Evolutionary conservation across 2,329 filamentous ascomycete genomes (phyloP), one percentile per base, ranked within the genome.

Genomic region (Ilyonectria destructans): DNA sequence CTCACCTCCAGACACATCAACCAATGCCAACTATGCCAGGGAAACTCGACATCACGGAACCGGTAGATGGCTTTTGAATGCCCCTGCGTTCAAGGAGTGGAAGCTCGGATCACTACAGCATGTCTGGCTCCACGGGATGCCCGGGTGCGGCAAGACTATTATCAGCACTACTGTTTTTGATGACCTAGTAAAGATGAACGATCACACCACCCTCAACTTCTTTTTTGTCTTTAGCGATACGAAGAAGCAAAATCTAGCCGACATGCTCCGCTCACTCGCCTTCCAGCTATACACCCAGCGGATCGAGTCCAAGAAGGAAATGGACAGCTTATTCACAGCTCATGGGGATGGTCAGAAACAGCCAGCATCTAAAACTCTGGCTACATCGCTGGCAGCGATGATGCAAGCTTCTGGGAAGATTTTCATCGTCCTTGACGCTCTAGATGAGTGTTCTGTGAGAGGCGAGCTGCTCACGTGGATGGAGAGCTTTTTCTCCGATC

Each of bases 181-280:
- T n/a, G 0, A 74, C 40, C 61, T 77, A 2, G 6, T 0, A 1
- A 21, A 37, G 23, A 33, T 1, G 0, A 12, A 31, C 2, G 62
- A 45, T 12, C 29, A 17, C 1, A 15, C 33, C 2, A 46, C 58
- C 4, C 54, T 75, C 7, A 31, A 2, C 2, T 72, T 74, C 35
- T 76, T 70, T 51, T 77, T 75, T 29, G 71, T 76, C 55, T 76
- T 76, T 29, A 71, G 37, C 17, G 70, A 78, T 3, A 21, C 10
- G 0, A 56, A 3, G 1, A 77, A 78, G 19, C 70, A 78, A 29
- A 73, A 19, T 1, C 4, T 71, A 1, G 48, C 73, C 2, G 58
- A 57, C 0, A 52, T 74, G 0, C 2, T 73, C 0, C 67, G 65
- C 8, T 76, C 73, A 6, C 43, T 77, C 8, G 68, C 58, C 2